Evolutionary conservation across 768 basidiomycete species (phyloP).

Genomic region (Clitopilus hobsonii): DNA sequence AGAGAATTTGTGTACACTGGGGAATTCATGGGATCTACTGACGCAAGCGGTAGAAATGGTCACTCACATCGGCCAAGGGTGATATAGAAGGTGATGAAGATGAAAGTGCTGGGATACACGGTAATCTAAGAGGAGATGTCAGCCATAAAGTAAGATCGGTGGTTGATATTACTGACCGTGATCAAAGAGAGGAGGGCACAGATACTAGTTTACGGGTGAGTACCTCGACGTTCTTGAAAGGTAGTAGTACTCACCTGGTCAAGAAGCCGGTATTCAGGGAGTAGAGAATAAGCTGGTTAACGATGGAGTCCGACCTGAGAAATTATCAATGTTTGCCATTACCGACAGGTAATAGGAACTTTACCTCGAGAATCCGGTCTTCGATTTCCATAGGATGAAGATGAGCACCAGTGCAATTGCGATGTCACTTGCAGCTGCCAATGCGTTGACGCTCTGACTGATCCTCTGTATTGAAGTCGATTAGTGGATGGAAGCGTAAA

Average conservation of each 20-base stretch:
- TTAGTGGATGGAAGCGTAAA: too few relatives aligned
- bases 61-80: conserved; percentile 31
- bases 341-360: neutral
- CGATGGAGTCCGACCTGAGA: conserved; percentile 28
- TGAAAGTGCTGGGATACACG: conserved; percentile 7
- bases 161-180: neutral
- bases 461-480: neutral
- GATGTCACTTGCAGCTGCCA: conserved; percentile 8
- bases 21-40: neutral
- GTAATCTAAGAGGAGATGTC: conserved; percentile 37
- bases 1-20: conserved; percentile 45
- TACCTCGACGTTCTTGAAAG: neutral
- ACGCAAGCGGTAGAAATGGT: neutral
- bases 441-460: conserved; percentile 7
- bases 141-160: conserved; percentile 14
- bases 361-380: conserved; percentile 1
- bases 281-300: conserved; percentile 35
- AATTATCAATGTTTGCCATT: neutral
- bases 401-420: conserved; percentile 7
- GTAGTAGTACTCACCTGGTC: conserved; percentile 22
- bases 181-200: conserved; percentile 39
- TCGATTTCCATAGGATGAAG: conserved; percentile 15
- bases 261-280: conserved; percentile 37
- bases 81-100: conserved; percentile 37
- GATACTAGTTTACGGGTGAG: conserved; percentile 42